phyloP scores from a whole-genome alignment of 1,139 yeast genomes.

The Taiozyma onychis region DNA sequence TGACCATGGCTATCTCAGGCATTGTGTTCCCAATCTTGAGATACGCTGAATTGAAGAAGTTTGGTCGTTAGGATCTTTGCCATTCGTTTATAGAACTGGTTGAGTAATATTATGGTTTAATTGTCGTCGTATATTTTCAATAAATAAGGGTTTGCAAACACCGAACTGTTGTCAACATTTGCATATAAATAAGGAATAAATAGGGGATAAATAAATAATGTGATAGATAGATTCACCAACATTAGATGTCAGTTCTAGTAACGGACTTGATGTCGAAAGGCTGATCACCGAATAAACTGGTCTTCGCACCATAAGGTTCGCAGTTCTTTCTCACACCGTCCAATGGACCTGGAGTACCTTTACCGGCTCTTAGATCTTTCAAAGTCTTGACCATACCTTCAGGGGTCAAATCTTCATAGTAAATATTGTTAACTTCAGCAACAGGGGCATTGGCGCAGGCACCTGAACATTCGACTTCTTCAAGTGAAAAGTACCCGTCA shows the following conservation, averaged over 20 bases:
- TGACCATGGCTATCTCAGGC: constrained; percentile 69
- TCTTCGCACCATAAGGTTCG: constrained; percentile 73
- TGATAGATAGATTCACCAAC: constrained; percentile 3
- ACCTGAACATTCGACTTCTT: constrained; percentile 89
- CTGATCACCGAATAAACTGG: constrained; percentile 53
- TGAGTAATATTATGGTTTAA: not conserved
- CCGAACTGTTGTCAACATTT: not conserved
- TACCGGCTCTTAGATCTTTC: constrained; percentile 61
- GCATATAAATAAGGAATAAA: not conserved
- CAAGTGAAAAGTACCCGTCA: constrained; percentile 74
- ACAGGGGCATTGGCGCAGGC: constrained; percentile 93
- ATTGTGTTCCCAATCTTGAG: constrained; percentile 58
- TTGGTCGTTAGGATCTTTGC: constrained; percentile 28
- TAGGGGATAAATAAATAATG: constrained; percentile 2
- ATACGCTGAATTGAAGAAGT: constrained; percentile 54
- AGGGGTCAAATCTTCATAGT: constrained; percentile 74
- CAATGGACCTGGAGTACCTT: constrained; percentile 62
- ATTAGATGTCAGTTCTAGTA: constrained; percentile 41
- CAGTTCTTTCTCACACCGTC: constrained; percentile 57
- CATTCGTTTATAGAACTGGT: not conserved
- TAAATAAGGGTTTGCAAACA: not conserved
- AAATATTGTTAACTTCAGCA: constrained; percentile 81
- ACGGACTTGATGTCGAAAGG: constrained; percentile 65
- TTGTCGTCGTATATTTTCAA: not conserved
- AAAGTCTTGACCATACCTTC: constrained; percentile 58